phyloP scores from a whole-genome alignment of 163 green algal species.

The Dunaliella salina region DNA sequence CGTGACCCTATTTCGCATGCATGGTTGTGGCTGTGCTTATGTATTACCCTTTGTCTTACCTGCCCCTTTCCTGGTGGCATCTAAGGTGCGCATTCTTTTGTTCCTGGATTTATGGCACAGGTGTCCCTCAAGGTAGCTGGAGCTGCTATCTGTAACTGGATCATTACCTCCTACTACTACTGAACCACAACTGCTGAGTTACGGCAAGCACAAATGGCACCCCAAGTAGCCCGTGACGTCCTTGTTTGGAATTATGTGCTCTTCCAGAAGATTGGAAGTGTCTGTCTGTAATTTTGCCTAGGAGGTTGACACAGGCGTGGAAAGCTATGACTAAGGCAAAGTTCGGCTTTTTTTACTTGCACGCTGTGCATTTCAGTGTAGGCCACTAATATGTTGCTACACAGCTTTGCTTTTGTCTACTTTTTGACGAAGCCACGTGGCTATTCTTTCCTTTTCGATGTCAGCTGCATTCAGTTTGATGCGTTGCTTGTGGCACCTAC shows the following conservation, averaged over 20 bases:
- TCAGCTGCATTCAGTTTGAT: too few species aligned
- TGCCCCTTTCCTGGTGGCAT: neutral
- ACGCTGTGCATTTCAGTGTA: neutral
- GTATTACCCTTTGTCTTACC: neutral
- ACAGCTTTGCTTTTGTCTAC: too few species aligned
- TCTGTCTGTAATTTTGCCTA: neutral
- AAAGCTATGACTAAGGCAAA: neutral
- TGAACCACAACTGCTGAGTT: slow-evolving; percentile 14
- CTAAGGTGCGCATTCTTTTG: neutral
- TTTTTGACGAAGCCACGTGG: too few species aligned
- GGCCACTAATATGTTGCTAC: too few species aligned
- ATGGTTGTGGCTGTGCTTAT: neutral
- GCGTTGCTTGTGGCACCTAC: too few species aligned
- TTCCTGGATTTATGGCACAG: slow-evolving; percentile 7
- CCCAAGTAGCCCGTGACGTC: neutral
- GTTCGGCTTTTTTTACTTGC: neutral
- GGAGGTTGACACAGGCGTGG: neutral
- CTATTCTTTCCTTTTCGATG: too few species aligned
- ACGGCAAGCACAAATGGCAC: neutral
- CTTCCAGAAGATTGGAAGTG: too few species aligned
- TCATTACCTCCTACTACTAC: slow-evolving; percentile 62
- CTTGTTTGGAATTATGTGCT: too few species aligned
- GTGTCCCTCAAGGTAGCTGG: slow-evolving; percentile 44
- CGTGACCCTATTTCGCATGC: neutral
- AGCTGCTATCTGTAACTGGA: slow-evolving; percentile 46